phyloP scores from a whole-genome alignment of 1,284 basidiomycete genomes.

The Clitocybe nebularis region DNA sequence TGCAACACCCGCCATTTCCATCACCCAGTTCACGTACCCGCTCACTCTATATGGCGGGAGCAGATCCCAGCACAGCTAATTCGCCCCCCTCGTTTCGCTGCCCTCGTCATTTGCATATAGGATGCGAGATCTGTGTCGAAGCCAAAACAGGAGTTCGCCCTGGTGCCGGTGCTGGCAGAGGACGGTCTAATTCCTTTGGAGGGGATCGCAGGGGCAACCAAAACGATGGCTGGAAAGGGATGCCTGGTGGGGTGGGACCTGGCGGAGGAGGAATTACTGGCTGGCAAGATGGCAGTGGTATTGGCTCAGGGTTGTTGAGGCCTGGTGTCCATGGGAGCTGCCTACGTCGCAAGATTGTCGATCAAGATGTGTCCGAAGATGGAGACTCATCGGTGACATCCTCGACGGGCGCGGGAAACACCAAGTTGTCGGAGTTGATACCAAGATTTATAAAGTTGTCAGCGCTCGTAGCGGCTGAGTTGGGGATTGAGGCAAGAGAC shows the following conservation, averaged over 20 bases:
- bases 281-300: slow-evolving; percentile 67
- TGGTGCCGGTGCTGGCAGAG: slow-evolving; percentile 10
- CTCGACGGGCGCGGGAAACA: slow-evolving; percentile 46
- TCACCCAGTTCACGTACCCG: slow-evolving; percentile 39
- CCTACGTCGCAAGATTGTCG: slow-evolving; percentile 44
- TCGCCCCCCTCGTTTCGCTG: slow-evolving; percentile 63
- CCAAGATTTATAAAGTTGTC: slow-evolving; percentile 70
- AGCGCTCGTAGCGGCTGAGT: slow-evolving; percentile 69
- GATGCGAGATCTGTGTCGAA: slow-evolving; percentile 70
- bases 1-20: slow-evolving; percentile 12
- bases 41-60: slow-evolving; percentile 54
- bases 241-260: slow-evolving; percentile 31
- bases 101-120: slow-evolving; percentile 65
- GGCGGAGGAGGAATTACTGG: slow-evolving; percentile 56
- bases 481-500: slow-evolving; percentile 57
- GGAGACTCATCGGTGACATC: slow-evolving; percentile 13
- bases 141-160: slow-evolving; percentile 38
- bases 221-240: slow-evolving; percentile 23
- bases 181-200: slow-evolving; percentile 12
- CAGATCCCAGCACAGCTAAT: slow-evolving; percentile 58
- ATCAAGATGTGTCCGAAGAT: slow-evolving; percentile 20
- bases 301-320: slow-evolving; percentile 61
- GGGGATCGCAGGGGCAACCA: slow-evolving; percentile 12
- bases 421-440: slow-evolving; percentile 64
- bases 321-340: slow-evolving; percentile 51